These are phyloP conservation scores for Tulasnella sp. DNA, from an alignment of 768 basidiomycete genomes.

Conservation along the genomic window DNA sequence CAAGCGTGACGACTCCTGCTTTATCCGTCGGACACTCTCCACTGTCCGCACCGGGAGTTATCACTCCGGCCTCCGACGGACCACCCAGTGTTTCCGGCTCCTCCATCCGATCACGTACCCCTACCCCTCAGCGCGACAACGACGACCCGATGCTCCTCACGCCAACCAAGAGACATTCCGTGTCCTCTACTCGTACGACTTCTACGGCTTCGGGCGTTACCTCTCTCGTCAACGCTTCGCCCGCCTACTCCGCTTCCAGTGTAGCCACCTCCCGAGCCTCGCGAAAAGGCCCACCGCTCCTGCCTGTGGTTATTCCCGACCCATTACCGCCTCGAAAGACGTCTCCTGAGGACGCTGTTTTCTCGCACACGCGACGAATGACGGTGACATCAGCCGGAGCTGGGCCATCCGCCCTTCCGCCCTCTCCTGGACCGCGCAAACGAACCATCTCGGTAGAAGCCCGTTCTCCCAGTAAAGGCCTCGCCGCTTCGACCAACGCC, in stretches of 20 bases:
- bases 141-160: slow-evolving; percentile 5
- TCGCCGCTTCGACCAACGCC: neutral
- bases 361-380: neutral
- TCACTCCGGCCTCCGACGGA: neutral
- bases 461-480: neutral
- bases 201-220: neutral
- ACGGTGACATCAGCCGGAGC: neutral
- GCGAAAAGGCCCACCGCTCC: neutral
- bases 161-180: slow-evolving; percentile 3
- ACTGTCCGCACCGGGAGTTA: neutral
- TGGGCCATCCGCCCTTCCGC: neutral
- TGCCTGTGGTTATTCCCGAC: slow-evolving; percentile 8
- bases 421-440: neutral
- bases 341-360: neutral
- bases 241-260: neutral
- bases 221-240: neutral
- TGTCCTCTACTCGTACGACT: neutral
- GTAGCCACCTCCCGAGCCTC: slow-evolving; percentile 12
- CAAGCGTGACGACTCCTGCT: neutral
- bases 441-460: neutral
- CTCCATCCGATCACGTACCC: slow-evolving; percentile 5
- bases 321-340: neutral
- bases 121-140: slow-evolving; percentile 1
- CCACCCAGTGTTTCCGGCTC: neutral
- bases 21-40: neutral